Percentiles rank a stretch among this genome's conserved stretches.
These are phyloP conservation scores for Lactuca saligna DNA, from an alignment of 129 eudicot species.

Conservation along the genomic window DNA sequence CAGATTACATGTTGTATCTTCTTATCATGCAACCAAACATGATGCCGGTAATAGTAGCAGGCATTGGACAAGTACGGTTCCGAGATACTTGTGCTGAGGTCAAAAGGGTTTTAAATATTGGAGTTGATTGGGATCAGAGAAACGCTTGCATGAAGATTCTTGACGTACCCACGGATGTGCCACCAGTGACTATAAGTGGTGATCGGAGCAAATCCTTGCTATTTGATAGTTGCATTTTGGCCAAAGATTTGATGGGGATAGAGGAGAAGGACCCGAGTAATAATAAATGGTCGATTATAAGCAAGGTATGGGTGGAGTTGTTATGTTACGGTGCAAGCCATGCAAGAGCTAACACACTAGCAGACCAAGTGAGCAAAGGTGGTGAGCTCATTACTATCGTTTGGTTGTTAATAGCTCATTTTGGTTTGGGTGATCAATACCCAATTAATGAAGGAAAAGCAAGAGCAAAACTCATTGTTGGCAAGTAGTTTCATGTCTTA, in stretches of 20 bases:
- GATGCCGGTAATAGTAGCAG: slow-evolving; percentile 57
- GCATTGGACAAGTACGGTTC: slow-evolving; percentile 59
- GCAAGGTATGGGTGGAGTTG: slow-evolving; percentile 63
- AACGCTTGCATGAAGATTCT: slow-evolving; percentile 31
- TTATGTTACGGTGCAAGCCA: slow-evolving; percentile 48
- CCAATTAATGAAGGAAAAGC: slow-evolving; percentile 49
- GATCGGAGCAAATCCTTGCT: slow-evolving; percentile 46
- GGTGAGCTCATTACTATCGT: slow-evolving; percentile 59
- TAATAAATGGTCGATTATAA: slow-evolving; percentile 42
- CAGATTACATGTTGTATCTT: slow-evolving; percentile 71
- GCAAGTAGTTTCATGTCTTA: slow-evolving; percentile 33
- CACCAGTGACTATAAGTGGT: slow-evolving; percentile 46
- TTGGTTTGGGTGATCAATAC: slow-evolving; percentile 56
- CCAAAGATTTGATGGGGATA: slow-evolving; percentile 34
- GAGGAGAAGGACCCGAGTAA: not conserved
- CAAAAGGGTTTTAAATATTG: slow-evolving; percentile 24
- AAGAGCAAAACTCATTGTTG: slow-evolving; percentile 55
- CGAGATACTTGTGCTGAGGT: slow-evolving; percentile 61
- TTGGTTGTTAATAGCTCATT: slow-evolving; percentile 64
- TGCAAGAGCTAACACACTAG: slow-evolving; percentile 42
- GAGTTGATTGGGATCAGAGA: not conserved
- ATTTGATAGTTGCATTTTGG: slow-evolving; percentile 49
- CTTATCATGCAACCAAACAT: slow-evolving; percentile 57
- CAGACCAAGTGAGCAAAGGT: slow-evolving; percentile 52
- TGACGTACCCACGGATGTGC: slow-evolving; percentile 23